Conservation (phyloP, 768 basidiomycete genomes). For the Lentinula aciculospora region DNA sequence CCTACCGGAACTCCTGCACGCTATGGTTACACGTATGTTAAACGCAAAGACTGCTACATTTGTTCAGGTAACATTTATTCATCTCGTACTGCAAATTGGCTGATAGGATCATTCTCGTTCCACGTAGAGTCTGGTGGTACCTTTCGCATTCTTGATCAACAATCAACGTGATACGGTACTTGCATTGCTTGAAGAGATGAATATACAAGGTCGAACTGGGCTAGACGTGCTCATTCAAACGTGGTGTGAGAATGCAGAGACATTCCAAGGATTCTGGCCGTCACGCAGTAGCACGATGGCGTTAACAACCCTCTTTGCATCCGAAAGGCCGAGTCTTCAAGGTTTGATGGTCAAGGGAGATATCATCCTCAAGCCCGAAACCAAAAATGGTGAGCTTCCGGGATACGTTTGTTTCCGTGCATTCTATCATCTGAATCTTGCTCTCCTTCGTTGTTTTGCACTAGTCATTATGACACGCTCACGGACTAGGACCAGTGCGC, state of each 20-base stretch:
- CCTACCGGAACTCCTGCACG: slow-evolving; percentile 80
- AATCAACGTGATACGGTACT: slow-evolving; percentile 81
- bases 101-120: neutral
- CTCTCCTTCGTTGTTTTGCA: slow-evolving; percentile 19
- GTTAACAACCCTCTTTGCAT: slow-evolving; percentile 65
- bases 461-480: slow-evolving; percentile 97
- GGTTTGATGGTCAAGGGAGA: slow-evolving; percentile 84
- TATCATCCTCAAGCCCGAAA: slow-evolving; percentile 77
- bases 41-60: slow-evolving; percentile 89
- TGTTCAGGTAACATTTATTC: slow-evolving; percentile 56
- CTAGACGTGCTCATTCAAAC: slow-evolving; percentile 87
- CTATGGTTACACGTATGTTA: slow-evolving; percentile 76
- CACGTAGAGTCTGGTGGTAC: slow-evolving; percentile 78
- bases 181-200: slow-evolving; percentile 65
- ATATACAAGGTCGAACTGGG: slow-evolving; percentile 53
- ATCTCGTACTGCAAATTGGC: neutral
- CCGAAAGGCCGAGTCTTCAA: slow-evolving; percentile 61
- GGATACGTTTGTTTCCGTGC: slow-evolving; percentile 8
- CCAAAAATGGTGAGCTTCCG: slow-evolving; percentile 64
- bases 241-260: slow-evolving; percentile 94
- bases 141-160: slow-evolving; percentile 90
- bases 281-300: slow-evolving; percentile 81
- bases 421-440: slow-evolving; percentile 6
- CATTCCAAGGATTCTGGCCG: slow-evolving; percentile 94
- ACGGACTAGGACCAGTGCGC: slow-evolving; percentile 77